phyloP scores from a whole-genome alignment of 2,329 filamentous ascomycete genomes.

The Cadophora sp. region DNA sequence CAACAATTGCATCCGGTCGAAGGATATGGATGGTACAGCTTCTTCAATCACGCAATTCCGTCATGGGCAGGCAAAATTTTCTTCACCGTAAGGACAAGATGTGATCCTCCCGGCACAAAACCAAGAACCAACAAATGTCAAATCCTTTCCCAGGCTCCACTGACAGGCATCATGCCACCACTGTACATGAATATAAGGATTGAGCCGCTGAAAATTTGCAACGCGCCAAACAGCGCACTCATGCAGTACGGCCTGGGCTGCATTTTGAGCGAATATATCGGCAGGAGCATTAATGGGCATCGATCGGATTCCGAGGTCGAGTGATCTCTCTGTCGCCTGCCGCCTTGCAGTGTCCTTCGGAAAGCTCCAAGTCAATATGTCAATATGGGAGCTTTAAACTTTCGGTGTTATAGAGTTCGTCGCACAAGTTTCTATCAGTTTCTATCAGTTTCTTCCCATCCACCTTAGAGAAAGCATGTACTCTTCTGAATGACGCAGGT shows the following conservation, averaged over 20 bases:
- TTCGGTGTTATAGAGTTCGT: neutral
- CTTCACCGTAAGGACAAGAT: neutral
- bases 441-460: no score
- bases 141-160: neutral
- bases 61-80: neutral
- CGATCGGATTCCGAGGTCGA: neutral
- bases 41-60: slow-evolving; percentile 13
- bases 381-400: neutral
- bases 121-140: slow-evolving; percentile 12
- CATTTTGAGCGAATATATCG: neutral
- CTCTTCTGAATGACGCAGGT: slow-evolving; percentile 13
- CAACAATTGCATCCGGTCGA: slow-evolving; percentile 9
- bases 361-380: neutral
- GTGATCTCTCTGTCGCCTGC: neutral
- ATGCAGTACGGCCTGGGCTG: slow-evolving; percentile 2
- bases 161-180: slow-evolving; percentile 5
- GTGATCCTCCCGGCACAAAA: slow-evolving; percentile 3
- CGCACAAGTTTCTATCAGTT: neutral
- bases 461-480: no score
- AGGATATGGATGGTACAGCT: slow-evolving; percentile 7
- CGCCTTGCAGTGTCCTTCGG: neutral
- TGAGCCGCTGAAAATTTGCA: neutral
- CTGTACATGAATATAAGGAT: neutral
- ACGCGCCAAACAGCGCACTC: neutral
- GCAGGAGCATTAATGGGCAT: neutral